These are phyloP conservation scores for Hibiscus tridactylites DNA, from an alignment of 345 rosid genomes.

Conservation along the genomic window DNA sequence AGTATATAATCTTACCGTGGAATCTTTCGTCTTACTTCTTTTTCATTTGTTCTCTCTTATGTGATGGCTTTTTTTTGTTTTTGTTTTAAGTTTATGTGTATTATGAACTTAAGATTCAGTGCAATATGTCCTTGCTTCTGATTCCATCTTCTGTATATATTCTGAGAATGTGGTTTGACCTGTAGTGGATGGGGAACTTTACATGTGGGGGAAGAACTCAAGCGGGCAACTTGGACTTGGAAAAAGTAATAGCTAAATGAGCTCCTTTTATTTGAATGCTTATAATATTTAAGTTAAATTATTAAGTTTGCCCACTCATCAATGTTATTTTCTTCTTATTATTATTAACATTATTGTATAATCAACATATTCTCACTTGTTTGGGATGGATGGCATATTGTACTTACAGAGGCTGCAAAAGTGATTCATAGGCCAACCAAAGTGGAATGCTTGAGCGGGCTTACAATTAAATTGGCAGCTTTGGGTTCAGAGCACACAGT, in stretches of 20 bases:
- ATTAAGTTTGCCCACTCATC: not conserved
- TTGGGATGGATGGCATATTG: constrained; percentile 2
- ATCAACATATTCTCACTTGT: constrained; percentile 3
- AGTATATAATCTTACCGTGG: not conserved
- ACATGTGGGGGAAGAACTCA: constrained; percentile 90
- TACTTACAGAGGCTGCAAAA: constrained; percentile 52
- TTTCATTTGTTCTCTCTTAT: not conserved
- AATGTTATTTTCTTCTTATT: not conserved
- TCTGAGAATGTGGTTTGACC: constrained; percentile 1
- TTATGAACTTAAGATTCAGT: not conserved
- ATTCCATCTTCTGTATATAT: not conserved
- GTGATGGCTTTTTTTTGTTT: not conserved
- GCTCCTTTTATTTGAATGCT: constrained; percentile 5
- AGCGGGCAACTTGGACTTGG: constrained; percentile 95
- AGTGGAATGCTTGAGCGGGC: constrained; percentile 66
- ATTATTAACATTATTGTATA: not conserved
- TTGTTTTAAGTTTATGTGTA: not conserved
- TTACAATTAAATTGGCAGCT: constrained; percentile 53
- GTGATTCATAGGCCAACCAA: constrained; percentile 54
- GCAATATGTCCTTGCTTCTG: not conserved
- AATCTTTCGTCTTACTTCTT: not conserved
- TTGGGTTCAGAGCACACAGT: constrained; percentile 87
- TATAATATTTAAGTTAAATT: not conserved
- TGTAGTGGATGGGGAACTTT: constrained; percentile 80
- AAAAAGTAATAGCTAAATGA: constrained; percentile 45